Conservation (phyloP, 108 stramenopile species). For the Pseudonitzschia pungens region DNA sequence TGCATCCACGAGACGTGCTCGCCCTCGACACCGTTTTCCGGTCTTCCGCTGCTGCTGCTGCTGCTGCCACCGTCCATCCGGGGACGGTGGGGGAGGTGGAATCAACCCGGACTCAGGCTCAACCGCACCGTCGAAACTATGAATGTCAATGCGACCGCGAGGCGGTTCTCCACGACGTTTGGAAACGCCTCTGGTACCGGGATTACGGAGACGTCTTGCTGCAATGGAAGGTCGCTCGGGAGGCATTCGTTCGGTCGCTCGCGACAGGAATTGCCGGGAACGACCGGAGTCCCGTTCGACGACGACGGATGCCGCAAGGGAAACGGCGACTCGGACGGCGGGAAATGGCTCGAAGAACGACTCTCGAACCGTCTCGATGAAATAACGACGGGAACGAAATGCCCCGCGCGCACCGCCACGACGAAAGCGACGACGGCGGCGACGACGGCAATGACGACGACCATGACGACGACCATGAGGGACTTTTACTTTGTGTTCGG, state of each 20-base stretch:
- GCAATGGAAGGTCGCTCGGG: slow-evolving; percentile 43
- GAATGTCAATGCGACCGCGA: neutral
- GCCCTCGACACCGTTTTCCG: neutral
- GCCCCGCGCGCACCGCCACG: too few relatives aligned
- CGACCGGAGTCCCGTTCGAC: neutral
- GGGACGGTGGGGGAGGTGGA: too few relatives aligned
- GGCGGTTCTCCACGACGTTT: slow-evolving; percentile 21
- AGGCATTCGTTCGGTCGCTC: slow-evolving; percentile 40
- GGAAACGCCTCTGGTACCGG: slow-evolving; percentile 46
- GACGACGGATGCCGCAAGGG: neutral
- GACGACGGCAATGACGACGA: neutral
- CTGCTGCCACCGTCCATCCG: too few relatives aligned
- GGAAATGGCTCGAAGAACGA: neutral
- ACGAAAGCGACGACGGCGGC: too few relatives aligned
- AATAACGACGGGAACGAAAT: too few relatives aligned
- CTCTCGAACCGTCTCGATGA: slow-evolving; percentile 7
- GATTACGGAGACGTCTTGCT: slow-evolving; percentile 49
- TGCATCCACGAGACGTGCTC: neutral
- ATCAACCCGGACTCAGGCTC: too few relatives aligned
- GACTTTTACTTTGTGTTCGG: slow-evolving; percentile 18
- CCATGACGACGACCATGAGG: slow-evolving; percentile 22
- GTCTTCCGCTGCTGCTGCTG: neutral
- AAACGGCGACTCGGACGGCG: neutral
- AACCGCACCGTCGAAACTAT: neutral
- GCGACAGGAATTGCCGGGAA: neutral